These are phyloP conservation scores for Colletotrichum sp. DNA, from an alignment of 2,329 filamentous ascomycete species.

Conservation along the genomic window DNA sequence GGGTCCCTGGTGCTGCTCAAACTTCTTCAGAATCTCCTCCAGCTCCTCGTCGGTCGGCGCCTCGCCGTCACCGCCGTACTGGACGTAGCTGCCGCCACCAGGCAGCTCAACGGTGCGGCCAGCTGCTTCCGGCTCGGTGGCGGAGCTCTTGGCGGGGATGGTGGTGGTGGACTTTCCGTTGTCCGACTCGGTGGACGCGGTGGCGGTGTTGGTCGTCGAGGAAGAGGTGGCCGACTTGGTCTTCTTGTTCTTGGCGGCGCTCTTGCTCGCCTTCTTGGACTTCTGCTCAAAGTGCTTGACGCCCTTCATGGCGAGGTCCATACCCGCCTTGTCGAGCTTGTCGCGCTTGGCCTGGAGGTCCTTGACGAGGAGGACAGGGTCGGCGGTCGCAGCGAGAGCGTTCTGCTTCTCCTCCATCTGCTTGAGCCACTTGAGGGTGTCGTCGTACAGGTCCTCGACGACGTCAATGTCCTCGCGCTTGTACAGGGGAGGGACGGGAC, in stretches of 20 bases:
- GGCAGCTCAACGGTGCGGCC: conserved; percentile 46
- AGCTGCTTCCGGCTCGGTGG: conserved; percentile 28
- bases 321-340: conserved; percentile 72
- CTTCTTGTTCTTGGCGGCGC: conserved; percentile 45
- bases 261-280: conserved; percentile 44
- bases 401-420: conserved; percentile 74
- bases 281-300: conserved; percentile 60
- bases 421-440: conserved; percentile 75
- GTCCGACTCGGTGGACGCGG: conserved; percentile 28
- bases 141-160: conserved; percentile 28
- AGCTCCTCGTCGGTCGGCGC: conserved; percentile 51
- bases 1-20: conserved; percentile 31
- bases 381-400: conserved; percentile 70
- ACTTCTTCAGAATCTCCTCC: conserved; percentile 51
- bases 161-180: conserved; percentile 42
- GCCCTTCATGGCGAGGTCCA: conserved; percentile 74
- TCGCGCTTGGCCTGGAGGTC: conserved; percentile 74
- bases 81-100: conserved; percentile 35
- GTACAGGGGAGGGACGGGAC: conserved; percentile 71
- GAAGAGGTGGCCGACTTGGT: conserved; percentile 45
- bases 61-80: conserved; percentile 24
- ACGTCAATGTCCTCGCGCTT: conserved; percentile 72
- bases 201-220: conserved; percentile 39
- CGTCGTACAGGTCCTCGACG: conserved; percentile 66
- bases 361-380: conserved; percentile 75